Evolutionary conservation across 116 monocot species (phyloP).

Genomic region (Trichopus zeylanicus): DNA sequence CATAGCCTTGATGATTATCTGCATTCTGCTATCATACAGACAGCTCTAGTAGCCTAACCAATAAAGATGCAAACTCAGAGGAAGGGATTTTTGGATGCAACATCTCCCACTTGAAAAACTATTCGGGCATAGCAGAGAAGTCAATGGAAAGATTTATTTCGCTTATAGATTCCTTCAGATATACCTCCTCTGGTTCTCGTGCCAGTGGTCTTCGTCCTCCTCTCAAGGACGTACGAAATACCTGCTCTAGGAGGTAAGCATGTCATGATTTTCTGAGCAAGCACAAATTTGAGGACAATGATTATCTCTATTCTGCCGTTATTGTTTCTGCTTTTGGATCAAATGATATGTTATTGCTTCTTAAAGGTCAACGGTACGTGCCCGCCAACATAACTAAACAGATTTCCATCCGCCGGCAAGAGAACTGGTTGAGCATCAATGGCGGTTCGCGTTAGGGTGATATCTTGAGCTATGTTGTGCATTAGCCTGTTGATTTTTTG

Average conservation of each 20-base stretch:
- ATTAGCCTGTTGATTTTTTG: background rate
- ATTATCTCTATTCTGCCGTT: background rate
- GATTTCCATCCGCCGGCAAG: constrained; percentile 6
- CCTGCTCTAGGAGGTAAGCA: constrained; percentile 29
- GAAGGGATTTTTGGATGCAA: constrained; percentile 59
- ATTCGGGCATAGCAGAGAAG: constrained; percentile 80
- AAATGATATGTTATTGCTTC: background rate
- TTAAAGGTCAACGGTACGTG: constrained; percentile 4
- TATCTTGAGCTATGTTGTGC: background rate
- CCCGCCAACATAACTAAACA: constrained; percentile 10
- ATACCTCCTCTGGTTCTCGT: constrained; percentile 72
- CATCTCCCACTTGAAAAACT: constrained; percentile 69
- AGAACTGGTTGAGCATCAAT: background rate
- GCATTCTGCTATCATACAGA: constrained; percentile 14
- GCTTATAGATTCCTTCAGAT: constrained; percentile 63
- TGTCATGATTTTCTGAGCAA: background rate
- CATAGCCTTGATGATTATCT: background rate
- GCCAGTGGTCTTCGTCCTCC: constrained; percentile 89
- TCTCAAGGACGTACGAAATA: constrained; percentile 64
- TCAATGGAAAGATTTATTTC: constrained; percentile 86
- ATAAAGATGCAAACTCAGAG: background rate
- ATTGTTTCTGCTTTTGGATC: background rate
- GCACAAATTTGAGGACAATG: too few species aligned
- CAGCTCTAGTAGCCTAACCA: background rate
- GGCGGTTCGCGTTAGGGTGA: background rate